phyloP scores from a whole-genome alignment of 1,139 yeast species.

The Yamadazyma conglobata region DNA sequence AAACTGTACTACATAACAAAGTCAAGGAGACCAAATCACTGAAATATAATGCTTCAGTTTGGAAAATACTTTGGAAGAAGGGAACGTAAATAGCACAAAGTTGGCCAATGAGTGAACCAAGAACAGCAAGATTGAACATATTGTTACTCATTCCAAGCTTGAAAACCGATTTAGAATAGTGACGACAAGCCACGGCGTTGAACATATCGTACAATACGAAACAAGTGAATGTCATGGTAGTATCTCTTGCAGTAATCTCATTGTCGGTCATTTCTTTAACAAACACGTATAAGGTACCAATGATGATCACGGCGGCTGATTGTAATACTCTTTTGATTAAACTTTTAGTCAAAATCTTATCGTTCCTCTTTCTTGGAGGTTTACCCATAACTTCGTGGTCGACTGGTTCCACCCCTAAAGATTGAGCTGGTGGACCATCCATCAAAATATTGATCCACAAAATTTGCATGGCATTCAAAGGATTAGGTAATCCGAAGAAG shows the following conservation, averaged over 20 bases:
- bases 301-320: conserved; percentile 65
- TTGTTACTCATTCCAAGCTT: conserved; percentile 73
- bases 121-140: conserved; percentile 91
- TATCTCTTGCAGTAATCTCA: conserved; percentile 83
- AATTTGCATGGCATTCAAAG: conserved; percentile 98
- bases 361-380: conserved; percentile 87
- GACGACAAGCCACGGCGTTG: conserved; percentile 90
- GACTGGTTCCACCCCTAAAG: conserved; percentile 95
- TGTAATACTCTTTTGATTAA: conserved; percentile 71
- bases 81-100: conserved; percentile 90
- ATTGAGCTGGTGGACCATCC: conserved; percentile 99
- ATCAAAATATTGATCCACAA: conserved; percentile 94
- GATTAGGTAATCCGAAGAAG: conserved; percentile 83
- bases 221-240: conserved; percentile 98
- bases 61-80: conserved; percentile 86
- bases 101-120: conserved; percentile 90
- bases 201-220: conserved; percentile 95
- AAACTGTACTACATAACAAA: conserved; percentile 70
- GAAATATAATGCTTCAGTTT: conserved; percentile 80
- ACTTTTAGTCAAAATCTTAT: conserved; percentile 68
- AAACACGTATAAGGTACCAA: conserved; percentile 84
- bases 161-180: conserved; percentile 74
- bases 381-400: conserved; percentile 91
- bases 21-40: conserved; percentile 64
- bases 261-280: conserved; percentile 80